phyloP scores from a whole-genome alignment of 2,329 filamentous ascomycete species.

The Monosporascus sp. region DNA sequence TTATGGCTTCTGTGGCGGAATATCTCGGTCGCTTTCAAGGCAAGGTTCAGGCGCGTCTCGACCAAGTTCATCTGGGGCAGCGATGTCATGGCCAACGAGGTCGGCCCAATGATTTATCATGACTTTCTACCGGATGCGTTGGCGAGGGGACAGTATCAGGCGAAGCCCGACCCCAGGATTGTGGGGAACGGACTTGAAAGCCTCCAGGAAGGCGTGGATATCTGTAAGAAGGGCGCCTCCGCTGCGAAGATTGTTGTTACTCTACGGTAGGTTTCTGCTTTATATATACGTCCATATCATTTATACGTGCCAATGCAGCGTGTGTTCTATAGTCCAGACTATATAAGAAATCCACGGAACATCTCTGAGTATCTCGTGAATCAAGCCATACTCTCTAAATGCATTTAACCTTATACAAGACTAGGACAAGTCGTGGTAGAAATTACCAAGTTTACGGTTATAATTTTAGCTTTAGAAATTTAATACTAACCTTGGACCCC shows the following conservation, averaged over 20 bases:
- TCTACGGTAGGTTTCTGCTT: background rate
- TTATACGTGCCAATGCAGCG: no score
- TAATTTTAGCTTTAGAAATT: no score
- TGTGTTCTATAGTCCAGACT: no score
- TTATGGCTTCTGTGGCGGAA: constrained; percentile 3
- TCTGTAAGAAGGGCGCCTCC: constrained; percentile 3
- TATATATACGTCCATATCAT: no score
- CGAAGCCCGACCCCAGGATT: constrained; percentile 17
- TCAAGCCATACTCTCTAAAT: no score
- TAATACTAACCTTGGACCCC: no score
- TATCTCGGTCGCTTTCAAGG: background rate
- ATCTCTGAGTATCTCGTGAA: no score
- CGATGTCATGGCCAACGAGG: constrained; percentile 6
- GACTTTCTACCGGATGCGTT: constrained; percentile 18
- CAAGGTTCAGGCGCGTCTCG: constrained; percentile 1
- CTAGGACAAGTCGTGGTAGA: no score
- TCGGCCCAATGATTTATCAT: constrained; percentile 13
- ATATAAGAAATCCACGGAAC: no score
- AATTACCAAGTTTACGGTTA: no score
- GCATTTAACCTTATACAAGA: no score
- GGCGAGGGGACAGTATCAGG: constrained; percentile 10
- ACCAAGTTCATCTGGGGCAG: constrained; percentile 12
- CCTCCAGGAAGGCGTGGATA: constrained; percentile 8
- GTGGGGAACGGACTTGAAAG: constrained; percentile 10
- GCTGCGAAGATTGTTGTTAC: constrained; percentile 9